These are phyloP conservation scores for Penicillium ochrochloron DNA, from an alignment of 495 filamentous ascomycete genomes.

Conservation along the genomic window DNA sequence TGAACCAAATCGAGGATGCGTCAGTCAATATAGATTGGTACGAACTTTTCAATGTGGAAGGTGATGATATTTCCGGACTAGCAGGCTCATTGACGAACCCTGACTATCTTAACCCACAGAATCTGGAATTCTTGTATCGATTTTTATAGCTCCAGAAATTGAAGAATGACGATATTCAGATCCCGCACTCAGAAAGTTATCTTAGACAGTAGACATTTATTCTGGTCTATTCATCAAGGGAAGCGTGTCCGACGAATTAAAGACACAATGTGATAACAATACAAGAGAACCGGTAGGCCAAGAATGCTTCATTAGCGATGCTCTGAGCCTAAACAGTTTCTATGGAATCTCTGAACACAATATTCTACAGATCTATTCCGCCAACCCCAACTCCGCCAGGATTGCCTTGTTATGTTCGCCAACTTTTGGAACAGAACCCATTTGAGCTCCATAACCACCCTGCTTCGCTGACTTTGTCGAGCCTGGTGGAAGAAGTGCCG, in stretches of 20 bases:
- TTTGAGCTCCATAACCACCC: slow-evolving; percentile 29
- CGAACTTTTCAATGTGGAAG: slow-evolving; percentile 43
- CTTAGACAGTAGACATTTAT: not conserved
- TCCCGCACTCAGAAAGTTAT: not conserved
- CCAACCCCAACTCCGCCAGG: slow-evolving; percentile 21
- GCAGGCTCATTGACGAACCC: slow-evolving; percentile 36
- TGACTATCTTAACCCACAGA: slow-evolving; percentile 45
- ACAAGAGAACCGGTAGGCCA: too few relatives aligned
- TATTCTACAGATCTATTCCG: not conserved
- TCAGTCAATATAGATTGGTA: slow-evolving; percentile 41
- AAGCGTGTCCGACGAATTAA: not conserved
- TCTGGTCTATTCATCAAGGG: not conserved
- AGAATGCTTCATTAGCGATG: too few relatives aligned
- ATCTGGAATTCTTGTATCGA: slow-evolving; percentile 46
- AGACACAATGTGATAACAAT: too few relatives aligned
- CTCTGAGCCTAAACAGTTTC: too few relatives aligned
- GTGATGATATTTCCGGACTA: slow-evolving; percentile 41
- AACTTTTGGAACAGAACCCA: slow-evolving; percentile 43
- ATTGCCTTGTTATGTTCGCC: slow-evolving; percentile 50
- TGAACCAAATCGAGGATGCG: slow-evolving; percentile 19
- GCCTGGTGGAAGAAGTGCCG: slow-evolving; percentile 50
- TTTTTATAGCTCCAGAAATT: slow-evolving; percentile 33
- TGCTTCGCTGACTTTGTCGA: slow-evolving; percentile 24
- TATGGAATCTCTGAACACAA: not conserved
- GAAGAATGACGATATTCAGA: not conserved